A percentile compares a stretch with the other conserved stretches of the same genome.
These are phyloP conservation scores for Panus rudis DNA, from an alignment of 768 basidiomycete genomes.

Conservation along the genomic window DNA sequence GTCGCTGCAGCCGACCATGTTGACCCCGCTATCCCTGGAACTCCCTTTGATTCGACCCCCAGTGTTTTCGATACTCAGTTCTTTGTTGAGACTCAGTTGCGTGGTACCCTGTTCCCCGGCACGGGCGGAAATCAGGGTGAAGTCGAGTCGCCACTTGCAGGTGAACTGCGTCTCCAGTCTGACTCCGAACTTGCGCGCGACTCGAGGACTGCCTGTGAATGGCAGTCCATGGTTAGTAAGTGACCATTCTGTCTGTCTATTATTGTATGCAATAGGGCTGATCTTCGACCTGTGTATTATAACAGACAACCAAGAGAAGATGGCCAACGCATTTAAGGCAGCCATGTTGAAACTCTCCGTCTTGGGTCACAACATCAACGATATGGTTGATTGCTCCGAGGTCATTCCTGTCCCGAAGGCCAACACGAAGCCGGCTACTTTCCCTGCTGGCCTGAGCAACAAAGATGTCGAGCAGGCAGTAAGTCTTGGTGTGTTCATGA, in stretches of 20 bases:
- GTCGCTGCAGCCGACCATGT: constrained; percentile 18
- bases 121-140: constrained; percentile 32
- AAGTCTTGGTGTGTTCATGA: background rate
- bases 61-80: constrained; percentile 14
- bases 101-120: constrained; percentile 22
- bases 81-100: constrained; percentile 21
- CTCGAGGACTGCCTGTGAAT: constrained; percentile 37
- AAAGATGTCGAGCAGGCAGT: constrained; percentile 20
- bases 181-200: constrained; percentile 29
- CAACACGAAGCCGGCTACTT: constrained; percentile 6
- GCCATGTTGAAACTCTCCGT: constrained; percentile 8
- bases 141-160: constrained; percentile 30
- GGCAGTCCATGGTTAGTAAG: constrained; percentile 34
- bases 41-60: constrained; percentile 20
- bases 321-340: constrained; percentile 10
- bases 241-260: constrained; percentile 2
- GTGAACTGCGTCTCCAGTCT: constrained; percentile 40
- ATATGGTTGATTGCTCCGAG: constrained; percentile 11
- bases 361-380: constrained; percentile 10
- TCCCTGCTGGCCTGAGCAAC: constrained; percentile 19
- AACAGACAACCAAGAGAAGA: constrained; percentile 16
- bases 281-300: background rate
- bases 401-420: constrained; percentile 10
- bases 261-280: background rate
- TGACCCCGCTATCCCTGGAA: constrained; percentile 16